These are phyloP conservation scores for Solanum rostratum DNA, from an alignment of 257 asterid species.

Conservation along the genomic window DNA sequence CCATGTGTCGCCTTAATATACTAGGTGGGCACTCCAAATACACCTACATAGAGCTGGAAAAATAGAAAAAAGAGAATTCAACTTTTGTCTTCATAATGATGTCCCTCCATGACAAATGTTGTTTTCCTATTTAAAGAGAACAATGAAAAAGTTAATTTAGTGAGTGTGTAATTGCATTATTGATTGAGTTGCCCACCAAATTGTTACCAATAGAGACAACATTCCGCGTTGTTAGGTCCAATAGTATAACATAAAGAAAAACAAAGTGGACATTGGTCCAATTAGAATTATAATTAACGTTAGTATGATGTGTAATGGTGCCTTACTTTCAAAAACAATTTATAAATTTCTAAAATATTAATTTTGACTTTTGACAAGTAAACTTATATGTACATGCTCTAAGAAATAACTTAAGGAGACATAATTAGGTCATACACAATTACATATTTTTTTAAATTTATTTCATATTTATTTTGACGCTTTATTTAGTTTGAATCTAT, in stretches of 20 bases:
- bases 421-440: background rate
- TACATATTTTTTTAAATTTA: no score
- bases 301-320: no score
- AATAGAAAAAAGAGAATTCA: background rate
- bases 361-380: background rate
- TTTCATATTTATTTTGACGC: background rate
- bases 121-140: background rate
- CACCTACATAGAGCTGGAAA: background rate
- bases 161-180: background rate
- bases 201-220: background rate
- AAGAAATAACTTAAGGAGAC: background rate
- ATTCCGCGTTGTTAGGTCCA: background rate
- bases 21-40: background rate
- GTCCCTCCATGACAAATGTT: background rate
- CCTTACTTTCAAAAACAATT: no score
- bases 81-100: background rate
- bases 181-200: background rate
- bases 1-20: background rate
- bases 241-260: background rate
- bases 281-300: background rate
- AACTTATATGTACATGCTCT: background rate
- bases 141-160: background rate
- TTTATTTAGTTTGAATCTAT: no score
- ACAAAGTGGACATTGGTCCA: background rate
- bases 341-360: background rate